Evolutionary conservation across 345 rosid genomes (phyloP).

Genomic region (Clausena lansium): DNA sequence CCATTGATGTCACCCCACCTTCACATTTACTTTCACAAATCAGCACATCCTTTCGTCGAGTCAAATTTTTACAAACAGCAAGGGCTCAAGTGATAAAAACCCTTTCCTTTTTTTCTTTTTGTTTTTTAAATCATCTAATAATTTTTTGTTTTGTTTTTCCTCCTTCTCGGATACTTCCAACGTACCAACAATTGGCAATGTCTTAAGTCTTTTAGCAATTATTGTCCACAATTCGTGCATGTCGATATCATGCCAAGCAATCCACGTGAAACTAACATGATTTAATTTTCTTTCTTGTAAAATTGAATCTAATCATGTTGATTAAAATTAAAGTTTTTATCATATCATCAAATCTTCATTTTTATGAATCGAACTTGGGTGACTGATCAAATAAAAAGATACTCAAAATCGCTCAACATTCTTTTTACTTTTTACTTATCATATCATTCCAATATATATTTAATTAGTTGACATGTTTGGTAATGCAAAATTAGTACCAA

Average conservation of each 20-base stretch:
- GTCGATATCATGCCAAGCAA: not conserved
- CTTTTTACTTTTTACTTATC: not conserved
- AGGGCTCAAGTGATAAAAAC: no score
- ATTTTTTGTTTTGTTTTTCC: not conserved
- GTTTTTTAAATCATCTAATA: no score
- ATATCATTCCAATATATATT: not conserved
- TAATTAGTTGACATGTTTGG: not conserved
- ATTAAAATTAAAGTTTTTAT: no score
- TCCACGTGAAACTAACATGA: not conserved
- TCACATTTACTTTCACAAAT: not conserved
- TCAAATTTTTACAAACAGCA: no score
- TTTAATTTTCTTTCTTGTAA: no score
- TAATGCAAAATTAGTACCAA: no score
- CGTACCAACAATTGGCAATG: not conserved
- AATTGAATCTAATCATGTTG: no score
- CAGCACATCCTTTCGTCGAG: not conserved
- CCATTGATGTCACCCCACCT: constrained; percentile 92
- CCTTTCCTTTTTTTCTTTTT: no score
- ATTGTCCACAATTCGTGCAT: not conserved
- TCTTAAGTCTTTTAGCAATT: not conserved
- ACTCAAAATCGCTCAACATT: no score
- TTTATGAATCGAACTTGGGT: no score
- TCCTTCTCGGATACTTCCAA: not conserved
- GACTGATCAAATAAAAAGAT: no score
- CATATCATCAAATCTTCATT: no score